Base-by-base conservation (phyloP, 1,284 basidiomycete genomes). In the Rhodofomes roseus region DNA sequence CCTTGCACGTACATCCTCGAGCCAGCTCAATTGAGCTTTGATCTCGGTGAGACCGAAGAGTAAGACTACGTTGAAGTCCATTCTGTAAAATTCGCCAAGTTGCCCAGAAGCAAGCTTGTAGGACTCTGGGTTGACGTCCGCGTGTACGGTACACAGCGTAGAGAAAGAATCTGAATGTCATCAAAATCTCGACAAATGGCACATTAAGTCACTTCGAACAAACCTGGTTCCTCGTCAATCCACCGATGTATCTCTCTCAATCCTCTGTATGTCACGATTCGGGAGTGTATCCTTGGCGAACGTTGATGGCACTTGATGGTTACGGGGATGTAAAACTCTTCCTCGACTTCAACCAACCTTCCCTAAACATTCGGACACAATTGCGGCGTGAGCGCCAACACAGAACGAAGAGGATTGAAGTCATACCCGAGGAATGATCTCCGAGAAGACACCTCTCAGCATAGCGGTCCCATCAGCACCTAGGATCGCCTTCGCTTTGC, bases 1-100 rank as follows among this genome's bases (percentile, higher is more conserved):
- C n/a, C n/a, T n/a, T n/a, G n/a, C n/a, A 67, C 72, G 59, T 40
- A 74, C 74, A 11, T 75, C 61, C 50, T 81, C 75, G n/a, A 54
- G 66, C 83, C 83, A 85, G n/a, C 69, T 62, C 18, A 81, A 70
- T 59, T 79, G 75, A 0, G 80, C 78, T 53, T 76, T 72, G 5
- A 81, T 51, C 60, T 81, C 79, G 0, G 80, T 78, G 34, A 79
- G 66, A 2, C 83, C 83, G 58, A 82, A 81, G 37, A 76, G 69
- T 51, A 85, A 68, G 23, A 85, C 71, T 54, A 85, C 70, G n/a
- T 79, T 74, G 63, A 76, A 83, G 12, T n/a, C n/a, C 72, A 65
- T 40, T 78, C 74, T 41, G 68, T 64, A 61, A 77, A 84, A 55
- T 73, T 56, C 55, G 14, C 71, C 70, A 0, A 52, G 54, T 0